Evolutionary conservation across 306 rosid genomes (phyloP).

Genomic region (Adenanthera pavonina): DNA sequence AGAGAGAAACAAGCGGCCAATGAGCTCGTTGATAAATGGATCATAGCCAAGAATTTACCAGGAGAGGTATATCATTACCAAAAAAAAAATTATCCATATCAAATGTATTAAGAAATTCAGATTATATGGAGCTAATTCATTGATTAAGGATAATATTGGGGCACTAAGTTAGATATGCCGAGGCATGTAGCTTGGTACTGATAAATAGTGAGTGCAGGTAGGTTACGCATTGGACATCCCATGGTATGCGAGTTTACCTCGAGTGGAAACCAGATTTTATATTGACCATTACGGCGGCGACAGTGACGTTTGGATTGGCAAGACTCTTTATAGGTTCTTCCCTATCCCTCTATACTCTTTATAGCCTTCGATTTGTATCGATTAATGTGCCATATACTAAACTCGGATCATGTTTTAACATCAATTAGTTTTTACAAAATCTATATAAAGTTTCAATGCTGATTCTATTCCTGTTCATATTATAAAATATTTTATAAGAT

Average conservation of each 20-base stretch:
- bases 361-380: background rate
- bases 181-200: background rate
- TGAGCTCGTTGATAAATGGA: conserved; percentile 86
- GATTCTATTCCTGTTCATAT: too few relatives aligned
- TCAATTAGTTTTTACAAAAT: background rate
- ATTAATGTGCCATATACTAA: background rate
- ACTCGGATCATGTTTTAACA: background rate
- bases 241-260: conserved; percentile 76
- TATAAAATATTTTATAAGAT: too few relatives aligned
- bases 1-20: conserved; percentile 59
- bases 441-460: too few relatives aligned
- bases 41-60: conserved; percentile 72
- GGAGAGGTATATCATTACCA: conserved; percentile 61
- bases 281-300: conserved; percentile 85
- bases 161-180: background rate
- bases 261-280: conserved; percentile 80
- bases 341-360: background rate
- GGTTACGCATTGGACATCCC: conserved; percentile 80
- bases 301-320: conserved; percentile 92
- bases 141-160: background rate
- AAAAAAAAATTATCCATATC: background rate
- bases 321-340: conserved; percentile 82
- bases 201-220: conserved; percentile 52
- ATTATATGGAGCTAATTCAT: background rate
- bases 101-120: too few relatives aligned